phyloP scores from a whole-genome alignment of 1,284 basidiomycete genomes.

The Ustilago hordei region DNA sequence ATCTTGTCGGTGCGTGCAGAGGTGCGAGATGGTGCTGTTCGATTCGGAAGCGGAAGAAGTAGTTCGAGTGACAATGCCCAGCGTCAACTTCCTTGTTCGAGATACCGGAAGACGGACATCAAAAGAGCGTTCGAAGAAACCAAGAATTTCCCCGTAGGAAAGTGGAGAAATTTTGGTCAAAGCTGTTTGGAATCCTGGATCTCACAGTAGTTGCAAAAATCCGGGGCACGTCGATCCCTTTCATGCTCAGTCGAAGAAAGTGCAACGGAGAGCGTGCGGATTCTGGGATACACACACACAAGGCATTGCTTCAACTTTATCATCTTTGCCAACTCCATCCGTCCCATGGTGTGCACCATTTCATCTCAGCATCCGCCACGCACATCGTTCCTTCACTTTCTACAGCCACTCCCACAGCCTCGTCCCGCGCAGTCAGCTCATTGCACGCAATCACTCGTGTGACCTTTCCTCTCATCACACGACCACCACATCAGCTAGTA shows the following conservation, averaged over 20 bases:
- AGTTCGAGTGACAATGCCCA: conserved; percentile 8
- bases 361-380: conserved; percentile 2
- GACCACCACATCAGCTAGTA: neutral
- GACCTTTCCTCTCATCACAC: neutral
- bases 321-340: conserved; percentile 4
- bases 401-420: neutral
- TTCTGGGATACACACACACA: conserved; percentile 10
- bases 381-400: neutral
- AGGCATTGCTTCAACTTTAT: neutral
- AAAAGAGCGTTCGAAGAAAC: conserved; percentile 7
- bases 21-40: neutral
- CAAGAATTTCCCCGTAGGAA: conserved; percentile 5
- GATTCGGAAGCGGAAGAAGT: neutral
- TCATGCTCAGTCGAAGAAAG: conserved; percentile 7
- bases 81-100: neutral
- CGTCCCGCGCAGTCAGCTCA: neutral
- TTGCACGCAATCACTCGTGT: neutral
- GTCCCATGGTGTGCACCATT: neutral
- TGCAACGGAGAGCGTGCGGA: neutral
- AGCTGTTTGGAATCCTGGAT: neutral
- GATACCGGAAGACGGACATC: conserved; percentile 22
- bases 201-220: neutral
- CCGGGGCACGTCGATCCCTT: neutral
- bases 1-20: conserved; percentile 9
- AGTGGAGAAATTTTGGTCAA: conserved; percentile 26